Percentiles rank a stretch among this genome's conserved stretches.
Conservation (phyloP, 75 land plant genomes). For the Selaginella moellendorffii region DNA sequence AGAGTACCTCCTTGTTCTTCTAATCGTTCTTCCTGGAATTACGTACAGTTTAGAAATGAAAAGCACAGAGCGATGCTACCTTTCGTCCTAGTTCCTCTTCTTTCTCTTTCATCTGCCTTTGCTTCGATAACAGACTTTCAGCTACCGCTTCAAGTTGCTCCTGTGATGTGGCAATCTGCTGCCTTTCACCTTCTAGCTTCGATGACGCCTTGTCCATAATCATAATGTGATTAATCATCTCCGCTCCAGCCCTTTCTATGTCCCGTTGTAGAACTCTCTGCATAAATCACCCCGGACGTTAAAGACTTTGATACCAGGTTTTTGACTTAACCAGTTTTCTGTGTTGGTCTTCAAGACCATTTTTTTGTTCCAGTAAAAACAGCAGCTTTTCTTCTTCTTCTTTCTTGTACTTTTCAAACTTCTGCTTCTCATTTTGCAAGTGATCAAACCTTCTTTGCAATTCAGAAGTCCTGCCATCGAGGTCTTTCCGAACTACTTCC, state of each 20-base stretch:
- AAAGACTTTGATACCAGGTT: neutral
- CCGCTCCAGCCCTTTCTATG: conserved; percentile 24
- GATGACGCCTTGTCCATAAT: conserved; percentile 22
- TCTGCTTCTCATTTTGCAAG: conserved; percentile 18
- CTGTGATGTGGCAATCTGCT: conserved; percentile 19
- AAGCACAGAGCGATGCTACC: no score
- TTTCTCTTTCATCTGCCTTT: conserved; percentile 18
- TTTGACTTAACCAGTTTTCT: neutral
- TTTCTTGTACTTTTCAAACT: conserved; percentile 19
- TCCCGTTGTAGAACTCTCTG: conserved; percentile 24
- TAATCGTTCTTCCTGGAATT: conserved; percentile 22
- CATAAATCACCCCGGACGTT: neutral
- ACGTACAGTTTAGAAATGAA: no score
- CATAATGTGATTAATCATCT: conserved; percentile 18
- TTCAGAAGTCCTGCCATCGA: conserved; percentile 3
- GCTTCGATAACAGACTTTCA: conserved; percentile 13
- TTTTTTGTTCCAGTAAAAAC: neutral
- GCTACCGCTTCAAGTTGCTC: conserved; percentile 15
- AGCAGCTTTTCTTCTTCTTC: conserved; percentile 13
- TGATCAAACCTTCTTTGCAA: conserved; percentile 23
- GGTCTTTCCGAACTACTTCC: conserved; percentile 12
- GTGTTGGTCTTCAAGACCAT: neutral
- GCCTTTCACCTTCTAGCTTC: conserved; percentile 19
- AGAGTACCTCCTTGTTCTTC: conserved; percentile 12
- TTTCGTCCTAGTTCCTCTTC: conserved; percentile 14